A percentile compares a stretch with the other conserved stretches of the same genome.
Evolutionary conservation across 345 rosid genomes (phyloP).

Genomic region (rapeseed (Brassica napus)): DNA sequence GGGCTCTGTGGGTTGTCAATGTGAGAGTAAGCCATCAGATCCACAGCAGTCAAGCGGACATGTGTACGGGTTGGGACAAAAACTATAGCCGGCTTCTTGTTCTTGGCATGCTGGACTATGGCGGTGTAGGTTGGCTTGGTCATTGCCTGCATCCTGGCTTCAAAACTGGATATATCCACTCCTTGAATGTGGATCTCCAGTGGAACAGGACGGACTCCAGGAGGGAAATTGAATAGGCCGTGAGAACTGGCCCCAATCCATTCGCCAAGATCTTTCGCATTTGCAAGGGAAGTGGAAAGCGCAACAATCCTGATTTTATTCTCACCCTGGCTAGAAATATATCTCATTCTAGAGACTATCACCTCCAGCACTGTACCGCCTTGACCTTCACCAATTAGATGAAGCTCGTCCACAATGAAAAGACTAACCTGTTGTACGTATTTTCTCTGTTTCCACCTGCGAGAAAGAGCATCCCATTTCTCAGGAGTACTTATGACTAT

Average conservation of each 20-base stretch:
- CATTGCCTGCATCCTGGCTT: conserved; percentile 98
- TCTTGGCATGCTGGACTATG: conserved; percentile 78
- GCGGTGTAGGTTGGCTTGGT: conserved; percentile 87
- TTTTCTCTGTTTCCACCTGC: conserved; percentile 92
- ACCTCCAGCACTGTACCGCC: conserved; percentile 92
- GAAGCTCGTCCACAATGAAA: conserved; percentile 90
- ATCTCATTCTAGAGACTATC: conserved; percentile 94
- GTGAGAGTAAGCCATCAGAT: conserved; percentile 82
- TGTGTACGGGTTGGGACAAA: conserved; percentile 93
- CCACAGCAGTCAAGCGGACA: conserved; percentile 81
- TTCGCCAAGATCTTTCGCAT: conserved; percentile 96
- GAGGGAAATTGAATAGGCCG: conserved; percentile 89
- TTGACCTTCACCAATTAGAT: conserved; percentile 82
- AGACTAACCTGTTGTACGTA: conserved; percentile 87
- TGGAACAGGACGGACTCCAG: conserved; percentile 92
- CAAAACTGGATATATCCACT: conserved; percentile 81
- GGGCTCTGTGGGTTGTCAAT: conserved; percentile 59
- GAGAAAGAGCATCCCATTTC: conserved; percentile 97
- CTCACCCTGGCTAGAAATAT: conserved; percentile 75
- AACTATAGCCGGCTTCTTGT: conserved; percentile 75
- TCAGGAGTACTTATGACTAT: conserved; percentile 87
- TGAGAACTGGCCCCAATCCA: conserved; percentile 96
- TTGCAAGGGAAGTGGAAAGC: conserved; percentile 90
- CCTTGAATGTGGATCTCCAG: conserved; percentile 93
- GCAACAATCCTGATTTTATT: conserved; percentile 88